phyloP scores from a whole-genome alignment of 1,284 basidiomycete genomes.

The Rhizoctonia solani region DNA sequence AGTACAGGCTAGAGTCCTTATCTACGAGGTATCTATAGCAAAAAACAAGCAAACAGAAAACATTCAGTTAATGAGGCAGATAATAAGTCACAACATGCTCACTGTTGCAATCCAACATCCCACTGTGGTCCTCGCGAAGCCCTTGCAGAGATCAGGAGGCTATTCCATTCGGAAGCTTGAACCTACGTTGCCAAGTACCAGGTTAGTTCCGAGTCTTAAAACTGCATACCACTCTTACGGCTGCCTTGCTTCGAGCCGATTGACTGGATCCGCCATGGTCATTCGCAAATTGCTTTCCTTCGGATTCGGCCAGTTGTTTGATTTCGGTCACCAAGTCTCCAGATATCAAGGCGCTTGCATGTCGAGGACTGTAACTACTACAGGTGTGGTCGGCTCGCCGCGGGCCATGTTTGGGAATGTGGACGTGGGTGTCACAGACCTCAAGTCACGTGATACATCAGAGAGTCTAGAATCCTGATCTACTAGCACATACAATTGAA shows the following conservation, averaged over 20 bases:
- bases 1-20: conserved; percentile 65
- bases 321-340: conserved; percentile 11
- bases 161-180: conserved; percentile 79
- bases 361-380: conserved; percentile 30
- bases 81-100: too few relatives aligned
- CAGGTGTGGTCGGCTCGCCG: background rate
- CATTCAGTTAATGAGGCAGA: too few relatives aligned
- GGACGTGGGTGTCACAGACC: too few relatives aligned
- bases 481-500: too few relatives aligned
- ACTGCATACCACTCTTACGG: background rate
- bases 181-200: conserved; percentile 41
- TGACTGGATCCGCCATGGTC: conserved; percentile 15
- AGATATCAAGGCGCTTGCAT: conserved; percentile 20
- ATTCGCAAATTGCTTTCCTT: conserved; percentile 19
- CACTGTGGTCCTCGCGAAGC: conserved; percentile 81
- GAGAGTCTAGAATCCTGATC: too few relatives aligned
- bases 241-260: conserved; percentile 12
- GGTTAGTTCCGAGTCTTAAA: background rate
- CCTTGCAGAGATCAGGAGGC: conserved; percentile 70
- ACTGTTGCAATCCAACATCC: conserved; percentile 84
- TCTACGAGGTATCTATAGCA: conserved; percentile 58
- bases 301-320: conserved; percentile 12
- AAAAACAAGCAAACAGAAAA: background rate
- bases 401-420: too few relatives aligned
- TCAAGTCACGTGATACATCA: too few relatives aligned